Evolutionary conservation across 2,329 filamentous ascomycete genomes (phyloP).

Genomic region (Ascochyta clinopodiicola): DNA sequence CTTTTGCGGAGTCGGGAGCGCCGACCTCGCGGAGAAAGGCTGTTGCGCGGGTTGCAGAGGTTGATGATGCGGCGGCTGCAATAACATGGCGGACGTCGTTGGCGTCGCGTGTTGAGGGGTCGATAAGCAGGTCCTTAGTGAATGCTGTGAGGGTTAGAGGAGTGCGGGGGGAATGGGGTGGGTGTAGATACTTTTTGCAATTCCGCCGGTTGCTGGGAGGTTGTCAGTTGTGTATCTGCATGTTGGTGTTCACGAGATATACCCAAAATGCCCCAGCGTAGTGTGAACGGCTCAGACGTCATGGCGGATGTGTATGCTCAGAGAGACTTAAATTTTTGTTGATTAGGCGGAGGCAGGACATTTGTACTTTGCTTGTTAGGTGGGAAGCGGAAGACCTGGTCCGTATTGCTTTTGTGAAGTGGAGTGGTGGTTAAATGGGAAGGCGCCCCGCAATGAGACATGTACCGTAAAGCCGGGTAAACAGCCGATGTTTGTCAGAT

Average conservation of each 20-base stretch:
- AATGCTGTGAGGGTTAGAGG: conserved; percentile 10
- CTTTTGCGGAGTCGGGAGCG: conserved; percentile 69
- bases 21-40: conserved; percentile 74
- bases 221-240: conserved; percentile 4
- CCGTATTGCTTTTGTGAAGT: conserved; percentile 5
- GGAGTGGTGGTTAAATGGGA: background rate
- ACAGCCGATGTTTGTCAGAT: background rate
- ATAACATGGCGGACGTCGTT: conserved; percentile 73
- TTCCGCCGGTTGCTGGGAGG: conserved; percentile 62
- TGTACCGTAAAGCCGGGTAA: conserved; percentile 13
- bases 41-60: conserved; percentile 69
- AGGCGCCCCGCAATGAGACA: conserved; percentile 3
- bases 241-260: background rate
- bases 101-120: conserved; percentile 71
- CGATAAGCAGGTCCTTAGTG: conserved; percentile 76
- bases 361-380: background rate
- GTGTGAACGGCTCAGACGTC: conserved; percentile 26
- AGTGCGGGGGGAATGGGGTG: background rate
- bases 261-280: conserved; percentile 38
- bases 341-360: background rate
- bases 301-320: conserved; percentile 9
- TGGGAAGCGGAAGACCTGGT: background rate
- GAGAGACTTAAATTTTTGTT: background rate
- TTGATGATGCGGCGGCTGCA: conserved; percentile 78
- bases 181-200: conserved; percentile 22